Percentiles rank a stretch among this genome's conserved stretches.
Conservation (phyloP, 1,139 yeast genomes). For the Wickerhamiella pararugosa region DNA sequence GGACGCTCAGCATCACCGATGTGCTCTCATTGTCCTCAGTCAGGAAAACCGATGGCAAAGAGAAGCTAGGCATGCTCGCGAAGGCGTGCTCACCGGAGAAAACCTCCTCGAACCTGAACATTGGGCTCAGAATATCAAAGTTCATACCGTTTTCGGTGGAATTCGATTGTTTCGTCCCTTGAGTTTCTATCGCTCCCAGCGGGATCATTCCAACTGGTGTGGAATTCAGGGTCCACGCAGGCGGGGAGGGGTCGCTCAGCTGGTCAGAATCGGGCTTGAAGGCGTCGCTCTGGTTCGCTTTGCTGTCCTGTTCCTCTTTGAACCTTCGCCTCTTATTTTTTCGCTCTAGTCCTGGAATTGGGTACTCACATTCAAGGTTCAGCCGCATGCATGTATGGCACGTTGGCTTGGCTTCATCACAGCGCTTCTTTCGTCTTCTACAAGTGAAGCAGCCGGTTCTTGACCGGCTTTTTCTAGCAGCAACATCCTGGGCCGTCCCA, state of each 20-base stretch:
- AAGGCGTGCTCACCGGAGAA: neutral
- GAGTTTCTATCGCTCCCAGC: neutral
- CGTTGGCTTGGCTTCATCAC: slow-evolving; percentile 47
- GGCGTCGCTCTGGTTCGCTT: no score
- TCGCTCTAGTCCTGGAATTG: slow-evolving; percentile 36
- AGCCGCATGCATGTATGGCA: slow-evolving; percentile 48
- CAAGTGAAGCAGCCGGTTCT: slow-evolving; percentile 56
- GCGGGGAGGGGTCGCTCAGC: neutral
- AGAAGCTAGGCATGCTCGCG: slow-evolving; percentile 2
- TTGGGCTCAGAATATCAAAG: slow-evolving; percentile 2
- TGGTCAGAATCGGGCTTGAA: neutral
- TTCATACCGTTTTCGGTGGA: neutral
- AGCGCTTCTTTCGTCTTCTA: slow-evolving; percentile 55
- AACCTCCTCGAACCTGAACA: slow-evolving; percentile 1
- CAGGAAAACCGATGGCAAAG: neutral
- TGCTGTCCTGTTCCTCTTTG: no score
- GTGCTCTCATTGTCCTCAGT: slow-evolving; percentile 3
- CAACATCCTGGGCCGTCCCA: no score
- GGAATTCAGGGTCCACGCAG: neutral
- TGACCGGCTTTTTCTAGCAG: slow-evolving; percentile 15
- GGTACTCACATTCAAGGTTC: slow-evolving; percentile 40
- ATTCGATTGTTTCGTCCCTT: neutral
- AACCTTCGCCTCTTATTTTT: slow-evolving; percentile 23
- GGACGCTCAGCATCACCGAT: slow-evolving; percentile 5
- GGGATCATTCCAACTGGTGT: neutral